Evolutionary conservation across 2,329 filamentous ascomycete species (phyloP).

Genomic region (Lomentospora prolificans): DNA sequence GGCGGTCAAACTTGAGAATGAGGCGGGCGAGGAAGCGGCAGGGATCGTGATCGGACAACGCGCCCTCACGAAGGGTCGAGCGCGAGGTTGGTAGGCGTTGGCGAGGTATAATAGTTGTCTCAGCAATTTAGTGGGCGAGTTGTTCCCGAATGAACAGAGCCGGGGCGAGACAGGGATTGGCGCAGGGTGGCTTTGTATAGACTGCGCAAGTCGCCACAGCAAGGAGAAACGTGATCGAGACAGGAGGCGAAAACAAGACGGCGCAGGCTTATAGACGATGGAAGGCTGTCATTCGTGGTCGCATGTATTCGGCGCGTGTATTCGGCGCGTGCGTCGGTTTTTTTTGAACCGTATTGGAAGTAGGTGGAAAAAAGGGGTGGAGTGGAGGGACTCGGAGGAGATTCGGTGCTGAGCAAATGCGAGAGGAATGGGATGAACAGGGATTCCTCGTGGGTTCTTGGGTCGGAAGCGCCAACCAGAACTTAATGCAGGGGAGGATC

Average conservation of each 20-base stretch:
- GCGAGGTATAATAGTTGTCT: too few species aligned
- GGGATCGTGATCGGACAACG: background rate
- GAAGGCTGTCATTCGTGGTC: background rate
- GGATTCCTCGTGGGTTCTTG: too few species aligned
- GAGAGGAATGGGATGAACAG: background rate
- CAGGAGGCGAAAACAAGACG: background rate
- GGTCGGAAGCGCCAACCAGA: too few species aligned
- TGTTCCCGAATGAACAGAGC: too few species aligned
- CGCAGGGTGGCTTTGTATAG: too few species aligned
- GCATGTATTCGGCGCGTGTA: background rate
- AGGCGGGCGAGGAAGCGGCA: background rate
- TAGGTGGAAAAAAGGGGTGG: too few species aligned
- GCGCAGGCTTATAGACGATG: background rate
- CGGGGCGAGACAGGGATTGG: too few species aligned
- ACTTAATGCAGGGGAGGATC: too few species aligned
- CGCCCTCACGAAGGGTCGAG: background rate
- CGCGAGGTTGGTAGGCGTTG: background rate
- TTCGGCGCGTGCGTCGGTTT: too few species aligned
- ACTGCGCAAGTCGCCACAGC: background rate
- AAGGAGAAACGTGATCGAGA: background rate
- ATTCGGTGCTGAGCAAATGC: background rate
- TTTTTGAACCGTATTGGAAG: too few species aligned
- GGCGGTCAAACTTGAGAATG: background rate
- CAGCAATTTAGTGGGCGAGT: too few species aligned
- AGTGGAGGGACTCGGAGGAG: background rate